phyloP scores from a whole-genome alignment of 805 yeast genomes.

The Wickerhamiella kurtzmanii region DNA sequence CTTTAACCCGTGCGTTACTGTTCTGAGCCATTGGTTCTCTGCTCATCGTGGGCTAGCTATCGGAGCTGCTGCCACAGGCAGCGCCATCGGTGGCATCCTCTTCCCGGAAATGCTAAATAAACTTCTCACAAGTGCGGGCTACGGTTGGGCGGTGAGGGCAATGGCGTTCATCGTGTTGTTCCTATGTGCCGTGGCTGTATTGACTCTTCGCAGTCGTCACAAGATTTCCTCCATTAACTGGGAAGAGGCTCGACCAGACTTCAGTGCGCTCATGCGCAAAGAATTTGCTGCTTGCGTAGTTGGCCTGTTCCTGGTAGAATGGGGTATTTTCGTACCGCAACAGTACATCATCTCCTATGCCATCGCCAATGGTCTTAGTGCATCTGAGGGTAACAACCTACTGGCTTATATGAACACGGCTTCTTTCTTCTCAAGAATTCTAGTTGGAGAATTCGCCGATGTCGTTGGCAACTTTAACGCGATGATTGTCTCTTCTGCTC shows the following conservation, averaged over 20 bases:
- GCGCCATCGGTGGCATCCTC: slow-evolving; percentile 49
- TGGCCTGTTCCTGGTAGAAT: slow-evolving; percentile 31
- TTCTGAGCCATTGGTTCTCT: slow-evolving; percentile 47
- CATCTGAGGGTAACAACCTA: slow-evolving; percentile 24
- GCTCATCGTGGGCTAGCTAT: slow-evolving; percentile 43
- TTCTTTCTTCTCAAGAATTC: slow-evolving; percentile 39
- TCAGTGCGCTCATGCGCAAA: slow-evolving; percentile 19
- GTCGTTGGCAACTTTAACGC: slow-evolving; percentile 42
- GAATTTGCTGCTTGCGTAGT: slow-evolving; percentile 19
- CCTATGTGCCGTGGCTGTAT: slow-evolving; percentile 22
- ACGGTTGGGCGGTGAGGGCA: slow-evolving; percentile 44
- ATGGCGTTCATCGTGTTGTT: slow-evolving; percentile 25
- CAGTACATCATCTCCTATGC: slow-evolving; percentile 49
- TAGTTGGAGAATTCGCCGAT: slow-evolving; percentile 46
- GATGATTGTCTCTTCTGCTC: slow-evolving; percentile 33
- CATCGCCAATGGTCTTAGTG: slow-evolving; percentile 31
- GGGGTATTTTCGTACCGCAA: slow-evolving; percentile 36
- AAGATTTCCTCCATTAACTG: slow-evolving; percentile 11
- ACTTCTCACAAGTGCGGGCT: slow-evolving; percentile 38
- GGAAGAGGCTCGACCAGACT: slow-evolving; percentile 21
- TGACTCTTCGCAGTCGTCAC: slow-evolving; percentile 27
- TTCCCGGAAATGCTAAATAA: slow-evolving; percentile 41
- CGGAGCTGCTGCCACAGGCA: slow-evolving; percentile 50
- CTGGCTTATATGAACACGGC: slow-evolving; percentile 36
- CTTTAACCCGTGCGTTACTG: slow-evolving; percentile 40